phyloP scores from a whole-genome alignment of 192 early-diverging fungal species.

The Gryganskiella cystojenkinii region DNA sequence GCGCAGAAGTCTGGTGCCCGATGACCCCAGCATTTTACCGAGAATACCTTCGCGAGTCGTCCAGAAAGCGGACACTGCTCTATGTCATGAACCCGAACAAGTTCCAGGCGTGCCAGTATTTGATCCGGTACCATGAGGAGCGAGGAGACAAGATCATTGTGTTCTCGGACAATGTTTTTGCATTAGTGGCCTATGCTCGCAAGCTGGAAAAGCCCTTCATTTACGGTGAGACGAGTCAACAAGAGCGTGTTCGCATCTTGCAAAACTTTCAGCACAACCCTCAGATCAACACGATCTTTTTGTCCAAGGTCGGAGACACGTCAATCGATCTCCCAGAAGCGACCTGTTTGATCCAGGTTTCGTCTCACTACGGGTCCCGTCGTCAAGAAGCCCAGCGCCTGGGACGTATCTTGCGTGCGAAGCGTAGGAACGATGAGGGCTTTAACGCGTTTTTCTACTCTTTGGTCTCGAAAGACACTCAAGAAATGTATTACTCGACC shows the following conservation, averaged over 20 bases:
- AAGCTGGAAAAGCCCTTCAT: slow-evolving; percentile 88
- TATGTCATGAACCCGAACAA: slow-evolving; percentile 99
- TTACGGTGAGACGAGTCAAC: slow-evolving; percentile 89
- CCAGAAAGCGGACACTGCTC: slow-evolving; percentile 86
- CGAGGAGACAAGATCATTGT: slow-evolving; percentile 99
- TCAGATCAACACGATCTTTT: slow-evolving; percentile 87
- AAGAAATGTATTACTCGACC: slow-evolving; percentile 98
- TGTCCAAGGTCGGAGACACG: slow-evolving; percentile 98
- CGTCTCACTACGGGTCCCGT: slow-evolving; percentile 97
- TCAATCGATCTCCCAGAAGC: slow-evolving; percentile 99
- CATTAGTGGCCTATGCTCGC: slow-evolving; percentile 90
- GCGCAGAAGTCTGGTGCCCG: slow-evolving; percentile 98
- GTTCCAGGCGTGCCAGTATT: slow-evolving; percentile 96
- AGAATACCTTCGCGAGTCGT: slow-evolving; percentile 86
- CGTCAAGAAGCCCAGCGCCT: slow-evolving; percentile 99
- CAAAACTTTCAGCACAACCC: slow-evolving; percentile 96
- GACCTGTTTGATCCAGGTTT: slow-evolving; percentile 98
- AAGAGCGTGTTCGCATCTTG: slow-evolving; percentile 92
- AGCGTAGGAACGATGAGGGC: slow-evolving; percentile 90
- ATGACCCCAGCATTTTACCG: slow-evolving; percentile 98
- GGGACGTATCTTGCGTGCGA: slow-evolving; percentile 94
- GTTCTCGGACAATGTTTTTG: slow-evolving; percentile 99
- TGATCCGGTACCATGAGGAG: slow-evolving; percentile 92
- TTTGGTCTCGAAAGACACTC: slow-evolving; percentile 97
- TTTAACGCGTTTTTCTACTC: slow-evolving; percentile 99